Evolutionary conservation across 2,329 filamentous ascomycete genomes (phyloP).

Genomic region (Albophoma yamanashiensis): DNA sequence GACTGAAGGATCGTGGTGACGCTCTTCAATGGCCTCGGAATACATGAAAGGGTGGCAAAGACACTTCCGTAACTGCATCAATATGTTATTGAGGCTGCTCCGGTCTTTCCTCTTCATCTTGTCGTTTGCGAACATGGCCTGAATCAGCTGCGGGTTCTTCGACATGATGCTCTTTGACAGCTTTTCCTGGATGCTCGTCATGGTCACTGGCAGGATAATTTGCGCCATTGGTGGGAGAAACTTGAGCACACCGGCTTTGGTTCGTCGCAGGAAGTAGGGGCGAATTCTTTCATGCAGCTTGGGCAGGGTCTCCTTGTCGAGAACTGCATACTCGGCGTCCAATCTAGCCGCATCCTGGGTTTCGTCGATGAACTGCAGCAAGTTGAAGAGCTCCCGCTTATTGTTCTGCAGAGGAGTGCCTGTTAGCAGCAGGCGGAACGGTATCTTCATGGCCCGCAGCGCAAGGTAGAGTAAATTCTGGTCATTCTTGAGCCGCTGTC

Average conservation of each 20-base stretch:
- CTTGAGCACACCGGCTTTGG: constrained; percentile 81
- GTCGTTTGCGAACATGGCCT: constrained; percentile 66
- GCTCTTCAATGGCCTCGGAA: constrained; percentile 81
- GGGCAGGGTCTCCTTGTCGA: constrained; percentile 73
- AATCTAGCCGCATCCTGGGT: constrained; percentile 57
- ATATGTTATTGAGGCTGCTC: constrained; percentile 80
- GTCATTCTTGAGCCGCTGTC: constrained; percentile 91
- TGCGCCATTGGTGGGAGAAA: constrained; percentile 90
- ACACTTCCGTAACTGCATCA: constrained; percentile 91
- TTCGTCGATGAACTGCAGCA: constrained; percentile 87
- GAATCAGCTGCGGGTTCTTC: constrained; percentile 82
- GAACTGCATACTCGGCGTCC: constrained; percentile 64
- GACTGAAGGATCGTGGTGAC: constrained; percentile 46
- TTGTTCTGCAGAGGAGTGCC: constrained; percentile 94
- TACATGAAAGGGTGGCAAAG: constrained; percentile 96
- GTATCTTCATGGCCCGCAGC: constrained; percentile 61
- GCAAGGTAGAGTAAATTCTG: constrained; percentile 70
- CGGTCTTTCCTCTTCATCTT: constrained; percentile 61
- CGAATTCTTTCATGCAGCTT: constrained; percentile 77
- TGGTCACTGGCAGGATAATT: constrained; percentile 91
- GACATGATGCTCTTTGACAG: constrained; percentile 88
- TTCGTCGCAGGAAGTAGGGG: constrained; percentile 60
- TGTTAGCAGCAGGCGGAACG: constrained; percentile 79
- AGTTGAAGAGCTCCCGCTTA: constrained; percentile 85
- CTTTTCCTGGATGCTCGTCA: constrained; percentile 88